Conservation (phyloP, 2,329 filamentous ascomycete species). For the Ilyonectria sp. region DNA sequence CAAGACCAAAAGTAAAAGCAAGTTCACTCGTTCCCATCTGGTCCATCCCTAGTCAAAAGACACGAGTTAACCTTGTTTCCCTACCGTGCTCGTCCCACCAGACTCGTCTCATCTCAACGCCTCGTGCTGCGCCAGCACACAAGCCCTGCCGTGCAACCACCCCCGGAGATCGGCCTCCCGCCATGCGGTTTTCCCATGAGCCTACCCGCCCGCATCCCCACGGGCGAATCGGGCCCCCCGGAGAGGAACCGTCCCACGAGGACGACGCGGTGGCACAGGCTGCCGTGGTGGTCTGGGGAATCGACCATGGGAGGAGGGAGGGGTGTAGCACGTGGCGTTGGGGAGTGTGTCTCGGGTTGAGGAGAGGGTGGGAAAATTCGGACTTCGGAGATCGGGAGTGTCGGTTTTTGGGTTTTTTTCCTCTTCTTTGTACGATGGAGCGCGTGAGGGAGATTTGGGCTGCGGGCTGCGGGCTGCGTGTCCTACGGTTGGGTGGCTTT, state of each 20-base stretch:
- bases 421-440: constrained; percentile 1
- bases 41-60: neutral
- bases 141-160: neutral
- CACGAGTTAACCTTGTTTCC: neutral
- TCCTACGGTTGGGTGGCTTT: constrained; percentile 4
- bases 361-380: neutral
- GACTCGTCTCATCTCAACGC: neutral
- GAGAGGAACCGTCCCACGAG: neutral
- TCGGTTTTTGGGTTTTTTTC: neutral
- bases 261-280: neutral
- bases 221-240: neutral
- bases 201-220: neutral
- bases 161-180: neutral
- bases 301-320: neutral
- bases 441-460: neutral
- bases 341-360: constrained; percentile 6
- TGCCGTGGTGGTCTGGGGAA: too few relatives aligned
- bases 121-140: neutral
- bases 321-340: neutral
- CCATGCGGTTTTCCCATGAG: neutral
- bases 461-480: neutral
- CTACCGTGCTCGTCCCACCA: neutral
- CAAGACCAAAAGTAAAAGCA: too few relatives aligned
- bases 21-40: neutral
- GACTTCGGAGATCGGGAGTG: constrained; percentile 17